Conservation (phyloP, 495 filamentous ascomycete genomes). For the Cairneyella variabilis region DNA sequence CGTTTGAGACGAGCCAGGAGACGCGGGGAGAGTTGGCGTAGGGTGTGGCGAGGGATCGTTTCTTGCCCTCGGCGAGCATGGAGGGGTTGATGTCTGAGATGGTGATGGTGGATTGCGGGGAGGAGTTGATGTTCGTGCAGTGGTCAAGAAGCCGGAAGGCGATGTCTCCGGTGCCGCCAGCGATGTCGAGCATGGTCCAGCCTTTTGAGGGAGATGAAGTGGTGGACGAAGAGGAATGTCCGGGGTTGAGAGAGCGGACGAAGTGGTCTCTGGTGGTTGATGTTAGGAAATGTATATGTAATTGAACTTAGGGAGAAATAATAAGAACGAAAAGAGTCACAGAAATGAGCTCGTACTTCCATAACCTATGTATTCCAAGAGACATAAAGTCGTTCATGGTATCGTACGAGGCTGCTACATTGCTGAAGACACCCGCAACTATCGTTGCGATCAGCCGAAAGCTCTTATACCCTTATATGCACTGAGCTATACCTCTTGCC, state of each 20-base stretch:
- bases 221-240: conserved; percentile 50
- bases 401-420: conserved; percentile 72
- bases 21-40: conserved; percentile 53
- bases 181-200: conserved; percentile 91
- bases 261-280: conserved; percentile 68
- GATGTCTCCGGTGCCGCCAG: conserved; percentile 96
- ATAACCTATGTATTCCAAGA: conserved; percentile 90
- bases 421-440: conserved; percentile 92
- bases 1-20: conserved; percentile 85
- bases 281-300: not conserved
- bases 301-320: not conserved
- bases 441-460: conserved; percentile 5
- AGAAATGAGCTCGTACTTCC: no score
- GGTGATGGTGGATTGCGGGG: conserved; percentile 73
- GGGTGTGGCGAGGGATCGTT: conserved; percentile 59
- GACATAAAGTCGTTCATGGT: conserved; percentile 99
- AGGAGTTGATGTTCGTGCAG: conserved; percentile 74
- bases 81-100: conserved; percentile 93
- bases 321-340: no score
- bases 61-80: conserved; percentile 85
- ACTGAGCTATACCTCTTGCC: conserved; percentile 50
- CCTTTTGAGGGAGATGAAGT: conserved; percentile 35
- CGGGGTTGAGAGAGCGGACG: conserved; percentile 86
- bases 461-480: not conserved
- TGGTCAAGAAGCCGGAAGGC: conserved; percentile 96